Evolutionary conservation across 2,329 filamentous ascomycete species (phyloP).

Genomic region (Albophoma yamanashiensis): DNA sequence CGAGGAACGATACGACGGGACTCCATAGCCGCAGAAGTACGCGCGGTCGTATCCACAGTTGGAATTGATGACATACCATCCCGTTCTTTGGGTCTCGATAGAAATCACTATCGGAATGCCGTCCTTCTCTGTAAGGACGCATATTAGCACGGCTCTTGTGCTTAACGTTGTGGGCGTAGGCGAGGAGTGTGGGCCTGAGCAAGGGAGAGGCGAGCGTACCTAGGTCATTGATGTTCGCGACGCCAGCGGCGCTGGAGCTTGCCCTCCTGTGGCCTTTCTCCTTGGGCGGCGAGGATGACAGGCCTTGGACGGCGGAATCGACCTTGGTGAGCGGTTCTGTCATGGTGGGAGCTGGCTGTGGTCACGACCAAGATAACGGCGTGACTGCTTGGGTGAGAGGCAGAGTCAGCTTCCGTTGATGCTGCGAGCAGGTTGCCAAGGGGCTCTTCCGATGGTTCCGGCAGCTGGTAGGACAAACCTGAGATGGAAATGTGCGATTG

Average conservation of each 20-base stretch:
- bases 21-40: too few species aligned
- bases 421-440: background rate
- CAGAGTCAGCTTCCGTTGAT: background rate
- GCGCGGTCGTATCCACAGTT: background rate
- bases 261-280: slow-evolving; percentile 58
- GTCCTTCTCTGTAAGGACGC: slow-evolving; percentile 52
- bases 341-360: slow-evolving; percentile 17
- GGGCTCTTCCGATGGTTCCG: background rate
- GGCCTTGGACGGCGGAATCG: slow-evolving; percentile 80
- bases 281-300: slow-evolving; percentile 56
- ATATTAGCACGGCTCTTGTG: background rate
- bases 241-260: slow-evolving; percentile 61
- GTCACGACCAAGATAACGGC: background rate
- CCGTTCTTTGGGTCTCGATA: slow-evolving; percentile 74
- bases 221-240: slow-evolving; percentile 70
- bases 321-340: slow-evolving; percentile 65
- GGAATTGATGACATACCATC: slow-evolving; percentile 53
- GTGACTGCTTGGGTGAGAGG: background rate
- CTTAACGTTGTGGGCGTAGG: background rate
- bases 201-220: slow-evolving; percentile 43
- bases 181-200: background rate
- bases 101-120: slow-evolving; percentile 63
- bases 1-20: background rate
- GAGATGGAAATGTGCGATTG: slow-evolving; percentile 12
- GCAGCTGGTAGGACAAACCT: slow-evolving; percentile 6